A percentile compares a stretch with the other conserved stretches of the same genome.
These are phyloP conservation scores for Limnanthes douglasii DNA, from an alignment of 345 rosid genomes.

Conservation along the genomic window DNA sequence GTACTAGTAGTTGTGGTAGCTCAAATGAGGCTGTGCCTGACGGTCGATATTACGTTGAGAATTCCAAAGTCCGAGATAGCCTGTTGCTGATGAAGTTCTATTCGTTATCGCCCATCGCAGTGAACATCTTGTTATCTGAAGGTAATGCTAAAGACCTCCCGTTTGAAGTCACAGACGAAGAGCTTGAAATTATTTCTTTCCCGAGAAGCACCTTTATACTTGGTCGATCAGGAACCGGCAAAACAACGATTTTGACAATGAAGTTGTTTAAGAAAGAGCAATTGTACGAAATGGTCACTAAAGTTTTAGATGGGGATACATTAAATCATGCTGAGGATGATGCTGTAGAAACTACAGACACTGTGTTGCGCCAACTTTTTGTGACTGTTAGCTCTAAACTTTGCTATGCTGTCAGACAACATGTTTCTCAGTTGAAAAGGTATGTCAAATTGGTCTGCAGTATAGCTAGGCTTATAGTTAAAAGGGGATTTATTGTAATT, in stretches of 20 bases:
- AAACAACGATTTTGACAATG: too few relatives aligned
- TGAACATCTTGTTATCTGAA: constrained; percentile 25
- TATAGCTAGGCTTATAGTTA: too few relatives aligned
- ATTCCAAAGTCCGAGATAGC: constrained; percentile 32
- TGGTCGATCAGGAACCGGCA: too few relatives aligned
- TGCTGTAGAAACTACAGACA: constrained; percentile 3
- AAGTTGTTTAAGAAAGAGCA: constrained; percentile 27
- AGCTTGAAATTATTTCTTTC: constrained; percentile 17
- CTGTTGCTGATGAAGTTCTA: constrained; percentile 40
- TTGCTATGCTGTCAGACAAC: constrained; percentile 29
- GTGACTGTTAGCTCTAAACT: constrained; percentile 32
- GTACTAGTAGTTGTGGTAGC: constrained; percentile 1
- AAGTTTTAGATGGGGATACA: constrained; percentile 4
- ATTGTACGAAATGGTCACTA: constrained; percentile 9
- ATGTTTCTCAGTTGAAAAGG: constrained; percentile 31
- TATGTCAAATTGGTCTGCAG: constrained; percentile 3
- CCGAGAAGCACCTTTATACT: constrained; percentile 26
- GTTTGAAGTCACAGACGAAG: too few relatives aligned
- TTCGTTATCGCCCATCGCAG: constrained; percentile 19
- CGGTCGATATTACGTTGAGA: constrained; percentile 14
- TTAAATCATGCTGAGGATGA: neutral
- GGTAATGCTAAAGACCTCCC: constrained; percentile 30
- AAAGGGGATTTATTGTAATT: too few relatives aligned
- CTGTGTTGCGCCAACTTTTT: constrained; percentile 22
- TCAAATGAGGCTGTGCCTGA: too few relatives aligned